A percentile compares a stretch with the other conserved stretches of the same genome.
Conservation (phyloP, 108 stramenopile species). For the Stephanodiscus minutulus region DNA sequence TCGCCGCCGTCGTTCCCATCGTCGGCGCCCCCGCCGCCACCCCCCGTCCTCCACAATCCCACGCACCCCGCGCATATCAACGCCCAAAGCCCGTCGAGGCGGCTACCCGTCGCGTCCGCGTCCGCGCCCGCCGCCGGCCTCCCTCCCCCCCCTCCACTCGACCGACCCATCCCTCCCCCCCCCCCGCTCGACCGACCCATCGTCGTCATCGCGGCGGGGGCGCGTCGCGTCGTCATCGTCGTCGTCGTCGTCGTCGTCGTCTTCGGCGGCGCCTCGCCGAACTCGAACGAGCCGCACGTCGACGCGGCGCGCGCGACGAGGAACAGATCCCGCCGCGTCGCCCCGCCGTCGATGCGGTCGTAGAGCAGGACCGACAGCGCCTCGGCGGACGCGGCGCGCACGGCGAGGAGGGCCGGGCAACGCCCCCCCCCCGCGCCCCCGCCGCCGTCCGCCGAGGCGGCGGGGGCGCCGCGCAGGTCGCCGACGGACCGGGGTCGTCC, state of each 20-base stretch:
- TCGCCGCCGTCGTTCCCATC: background rate
- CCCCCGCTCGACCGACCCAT: too few relatives aligned
- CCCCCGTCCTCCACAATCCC: slow-evolving; percentile 60
- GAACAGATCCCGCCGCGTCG: slow-evolving; percentile 46
- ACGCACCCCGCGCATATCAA: slow-evolving; percentile 61
- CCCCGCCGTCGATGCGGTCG: slow-evolving; percentile 57
- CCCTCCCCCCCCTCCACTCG: background rate
- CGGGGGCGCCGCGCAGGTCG: slow-evolving; percentile 2
- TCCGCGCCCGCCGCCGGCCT: background rate
- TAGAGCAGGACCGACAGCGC: slow-evolving; percentile 60
- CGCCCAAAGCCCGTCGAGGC: slow-evolving; percentile 50
- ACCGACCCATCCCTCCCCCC: too few relatives aligned
- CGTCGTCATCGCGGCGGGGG: background rate
- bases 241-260: background rate
- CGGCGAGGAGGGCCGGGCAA: background rate
- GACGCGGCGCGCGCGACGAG: slow-evolving; percentile 27
- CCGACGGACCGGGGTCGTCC: slow-evolving; percentile 15
- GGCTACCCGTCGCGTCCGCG: slow-evolving; percentile 8
- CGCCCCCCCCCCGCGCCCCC: background rate
- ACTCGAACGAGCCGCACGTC: slow-evolving; percentile 22
- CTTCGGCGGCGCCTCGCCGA: slow-evolving; percentile 21
- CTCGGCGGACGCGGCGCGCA: slow-evolving; percentile 60
- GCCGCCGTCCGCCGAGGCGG: background rate
- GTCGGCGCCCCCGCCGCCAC: background rate
- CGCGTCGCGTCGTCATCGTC: too few relatives aligned